A percentile compares a stretch with the other conserved stretches of the same genome.
These are phyloP conservation scores for Adansonia digitata DNA, from an alignment of 345 rosid species.

Conservation along the genomic window DNA sequence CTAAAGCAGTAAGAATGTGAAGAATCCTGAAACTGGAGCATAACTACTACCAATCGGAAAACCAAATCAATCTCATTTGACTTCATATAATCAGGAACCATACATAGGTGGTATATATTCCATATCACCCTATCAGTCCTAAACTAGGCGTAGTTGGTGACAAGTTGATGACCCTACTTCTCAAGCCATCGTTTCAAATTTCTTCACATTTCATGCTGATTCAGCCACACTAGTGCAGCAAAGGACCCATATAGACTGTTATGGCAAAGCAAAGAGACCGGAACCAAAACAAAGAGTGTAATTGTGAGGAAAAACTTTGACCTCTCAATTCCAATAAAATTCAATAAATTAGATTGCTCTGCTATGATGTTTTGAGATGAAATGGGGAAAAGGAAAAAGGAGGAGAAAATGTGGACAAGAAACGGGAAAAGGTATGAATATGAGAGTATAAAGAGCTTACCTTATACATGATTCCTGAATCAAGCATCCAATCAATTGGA, in stretches of 20 bases:
- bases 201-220: neutral
- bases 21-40: neutral
- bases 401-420: neutral
- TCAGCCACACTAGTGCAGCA: neutral
- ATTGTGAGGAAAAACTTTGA: neutral
- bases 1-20: neutral
- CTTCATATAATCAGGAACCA: neutral
- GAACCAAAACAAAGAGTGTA: neutral
- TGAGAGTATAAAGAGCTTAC: slow-evolving; percentile 24
- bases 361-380: neutral
- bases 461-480: slow-evolving; percentile 61
- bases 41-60: neutral
- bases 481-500: slow-evolving; percentile 90
- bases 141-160: neutral
- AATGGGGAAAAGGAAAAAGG: neutral
- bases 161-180: neutral
- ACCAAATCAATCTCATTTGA: neutral
- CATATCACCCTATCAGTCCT: neutral
- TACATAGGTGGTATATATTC: neutral
- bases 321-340: neutral
- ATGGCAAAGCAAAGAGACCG: neutral
- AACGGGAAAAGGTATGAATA: neutral
- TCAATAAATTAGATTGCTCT: neutral
- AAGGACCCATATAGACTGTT: neutral
- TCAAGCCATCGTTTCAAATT: neutral